A percentile compares a stretch with the other conserved stretches of the same genome.
Conservation (phyloP, 352 stramenopile species). For the Phytophthora boehmeriae region DNA sequence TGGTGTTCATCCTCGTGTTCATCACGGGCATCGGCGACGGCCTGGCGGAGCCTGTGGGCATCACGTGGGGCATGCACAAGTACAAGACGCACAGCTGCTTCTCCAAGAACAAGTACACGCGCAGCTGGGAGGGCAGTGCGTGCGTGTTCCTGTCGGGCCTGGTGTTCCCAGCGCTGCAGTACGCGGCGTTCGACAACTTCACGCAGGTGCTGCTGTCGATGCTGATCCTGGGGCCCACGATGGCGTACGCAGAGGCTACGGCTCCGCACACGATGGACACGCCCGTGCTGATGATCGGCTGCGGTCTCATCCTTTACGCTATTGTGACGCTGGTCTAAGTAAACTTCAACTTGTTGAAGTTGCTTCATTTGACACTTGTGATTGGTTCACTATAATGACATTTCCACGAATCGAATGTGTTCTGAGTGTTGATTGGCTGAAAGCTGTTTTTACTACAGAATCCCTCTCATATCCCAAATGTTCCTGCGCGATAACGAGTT, state of each 20-base stretch:
- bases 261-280: conserved; percentile 88
- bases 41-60: conserved; percentile 77
- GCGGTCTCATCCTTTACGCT: conserved; percentile 70
- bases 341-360: conserved; percentile 23
- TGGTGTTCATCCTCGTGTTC: conserved; percentile 84
- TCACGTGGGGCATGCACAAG: conserved; percentile 85
- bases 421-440: conserved; percentile 24
- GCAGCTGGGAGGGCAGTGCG: conserved; percentile 81
- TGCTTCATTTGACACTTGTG: neutral
- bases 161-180: conserved; percentile 79
- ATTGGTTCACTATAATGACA: neutral
- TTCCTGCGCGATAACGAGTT: conserved; percentile 63
- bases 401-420: neutral
- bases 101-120: conserved; percentile 85
- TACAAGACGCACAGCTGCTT: conserved; percentile 87
- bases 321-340: conserved; percentile 64
- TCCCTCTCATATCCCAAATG: conserved; percentile 29
- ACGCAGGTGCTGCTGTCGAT: conserved; percentile 79
- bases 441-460: conserved; percentile 1
- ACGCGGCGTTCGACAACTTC: conserved; percentile 80
- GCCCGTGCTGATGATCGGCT: conserved; percentile 82
- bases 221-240: conserved; percentile 76
- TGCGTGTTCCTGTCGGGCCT: conserved; percentile 83
- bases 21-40: conserved; percentile 84
- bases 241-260: conserved; percentile 85